These are phyloP conservation scores for Thelephora aurantiotincta DNA, from an alignment of 768 basidiomycete species.

Conservation along the genomic window DNA sequence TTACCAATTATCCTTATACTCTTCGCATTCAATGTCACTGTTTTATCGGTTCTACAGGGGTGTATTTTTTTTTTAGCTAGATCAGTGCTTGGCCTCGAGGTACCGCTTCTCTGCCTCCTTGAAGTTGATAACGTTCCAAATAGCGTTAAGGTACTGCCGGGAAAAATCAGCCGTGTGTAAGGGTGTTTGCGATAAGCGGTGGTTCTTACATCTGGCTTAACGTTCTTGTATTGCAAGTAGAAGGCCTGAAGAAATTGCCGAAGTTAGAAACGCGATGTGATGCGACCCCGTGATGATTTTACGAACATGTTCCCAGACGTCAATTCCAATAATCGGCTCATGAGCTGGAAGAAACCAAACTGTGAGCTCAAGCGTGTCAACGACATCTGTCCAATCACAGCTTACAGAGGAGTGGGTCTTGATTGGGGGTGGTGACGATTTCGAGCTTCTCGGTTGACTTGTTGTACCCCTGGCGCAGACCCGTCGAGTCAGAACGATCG, in stretches of 20 bases:
- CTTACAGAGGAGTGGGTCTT: conserved; percentile 77
- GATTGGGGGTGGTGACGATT: conserved; percentile 87
- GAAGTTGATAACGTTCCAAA: conserved; percentile 96
- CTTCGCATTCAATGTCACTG: not conserved
- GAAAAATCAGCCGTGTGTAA: not conserved
- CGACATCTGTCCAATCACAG: conserved; percentile 3
- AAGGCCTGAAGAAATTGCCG: conserved; percentile 7
- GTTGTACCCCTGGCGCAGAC: conserved; percentile 50
- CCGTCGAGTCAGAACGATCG: not conserved
- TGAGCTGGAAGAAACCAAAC: conserved; percentile 36
- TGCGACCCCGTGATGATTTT: not conserved
- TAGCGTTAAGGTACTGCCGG: conserved; percentile 76
- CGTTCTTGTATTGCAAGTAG: conserved; percentile 63
- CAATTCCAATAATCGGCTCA: conserved; percentile 85
- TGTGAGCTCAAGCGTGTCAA: conserved; percentile 18
- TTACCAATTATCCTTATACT: not conserved
- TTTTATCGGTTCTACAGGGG: not conserved
- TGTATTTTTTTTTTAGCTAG: not conserved
- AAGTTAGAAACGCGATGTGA: not conserved
- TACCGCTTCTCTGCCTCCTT: conserved; percentile 68
- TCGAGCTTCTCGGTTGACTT: conserved; percentile 58
- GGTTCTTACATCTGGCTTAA: conserved; percentile 77
- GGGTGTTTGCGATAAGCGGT: not conserved
- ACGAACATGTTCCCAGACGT: conserved; percentile 91
- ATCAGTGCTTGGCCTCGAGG: conserved; percentile 17